Conservation (phyloP, 1,284 basidiomycete genomes). For the Grifola frondosa region DNA sequence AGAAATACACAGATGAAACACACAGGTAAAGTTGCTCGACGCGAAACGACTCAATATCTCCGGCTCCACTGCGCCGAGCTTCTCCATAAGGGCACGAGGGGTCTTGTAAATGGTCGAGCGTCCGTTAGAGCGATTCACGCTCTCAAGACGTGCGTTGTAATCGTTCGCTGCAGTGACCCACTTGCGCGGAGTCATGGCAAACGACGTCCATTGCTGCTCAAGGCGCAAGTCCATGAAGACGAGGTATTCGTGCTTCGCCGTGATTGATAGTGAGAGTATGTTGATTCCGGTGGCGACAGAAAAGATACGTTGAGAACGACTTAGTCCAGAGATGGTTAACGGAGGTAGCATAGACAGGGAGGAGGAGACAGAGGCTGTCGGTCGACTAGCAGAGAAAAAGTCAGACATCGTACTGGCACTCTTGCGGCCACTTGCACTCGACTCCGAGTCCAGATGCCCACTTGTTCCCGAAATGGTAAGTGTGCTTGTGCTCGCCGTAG, state of each 20-base stretch:
- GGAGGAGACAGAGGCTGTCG: too few species aligned
- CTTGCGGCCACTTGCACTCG: too few species aligned
- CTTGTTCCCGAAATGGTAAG: too few species aligned
- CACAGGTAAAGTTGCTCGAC: background rate
- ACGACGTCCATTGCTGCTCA: conserved; percentile 12
- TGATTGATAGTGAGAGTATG: background rate
- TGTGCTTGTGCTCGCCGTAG: too few species aligned
- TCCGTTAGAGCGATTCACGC: too few species aligned
- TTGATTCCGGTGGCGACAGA: conserved; percentile 9
- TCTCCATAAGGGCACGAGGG: conserved; percentile 4
- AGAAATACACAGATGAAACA: background rate
- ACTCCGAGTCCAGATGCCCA: too few species aligned
- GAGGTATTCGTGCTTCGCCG: conserved; percentile 10
- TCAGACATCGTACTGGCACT: too few species aligned
- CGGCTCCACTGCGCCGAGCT: conserved; percentile 2
- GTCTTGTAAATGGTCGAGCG: conserved; percentile 1
- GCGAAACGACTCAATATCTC: background rate
- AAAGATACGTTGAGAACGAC: conserved; percentile 7
- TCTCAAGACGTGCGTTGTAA: too few species aligned
- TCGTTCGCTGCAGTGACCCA: conserved; percentile 11
- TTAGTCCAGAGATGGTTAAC: conserved; percentile 6
- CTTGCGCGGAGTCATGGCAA: conserved; percentile 9
- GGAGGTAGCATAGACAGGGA: too few species aligned
- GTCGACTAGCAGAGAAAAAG: too few species aligned
- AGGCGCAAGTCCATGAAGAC: conserved; percentile 14